Evolutionary conservation across 2,329 filamentous ascomycete genomes (phyloP), one percentile per base, ranked within the genome.

Genomic region (Juglanconis oblonga): DNA sequence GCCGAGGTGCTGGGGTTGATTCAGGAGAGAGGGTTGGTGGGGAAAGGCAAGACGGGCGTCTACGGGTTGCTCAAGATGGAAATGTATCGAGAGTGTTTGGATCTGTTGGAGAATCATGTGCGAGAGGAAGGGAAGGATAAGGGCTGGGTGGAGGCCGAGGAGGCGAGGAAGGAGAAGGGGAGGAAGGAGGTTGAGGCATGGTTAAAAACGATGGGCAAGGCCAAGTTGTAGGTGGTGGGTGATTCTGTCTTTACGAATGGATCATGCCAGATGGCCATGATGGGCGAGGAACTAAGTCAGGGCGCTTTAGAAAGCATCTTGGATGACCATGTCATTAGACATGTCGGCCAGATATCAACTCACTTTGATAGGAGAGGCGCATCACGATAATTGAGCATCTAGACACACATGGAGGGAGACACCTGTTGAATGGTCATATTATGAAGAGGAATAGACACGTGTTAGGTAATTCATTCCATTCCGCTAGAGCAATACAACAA

Each of bases 1-100:
- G 83, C 87, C 5, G 88, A 89, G 60, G 81, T 80, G 17, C 67
- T 92, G 54, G 72, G 69, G 14, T 79, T 93, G 53, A 77, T 92
- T 14, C 71, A 75, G 40, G 82, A 87, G 59, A 77, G 82, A 50
- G 81, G 81, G 53, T 72, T 95, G 62, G 74, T 81, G 5, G 76
- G 79, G 33, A 91, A 90, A 78, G 81, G 81, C 0, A 80, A 82
- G 65, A 84, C 81, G 38, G 86, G 86, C 10, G 84, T 90, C 32
- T 94, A 92, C 71, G 87, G 88, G 3, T 69, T 80, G 57, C 75
- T 95, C 70, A 94, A 92, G 79, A 77, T 80, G 63, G 90, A 93
- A 75, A 88, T 94, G 85, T 92, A 88, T 72, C 79, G 84, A 29
- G 85, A 89, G 70, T 82, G 84, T 6, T 70, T 92, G 38, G 80